A percentile compares a stretch with the other conserved stretches of the same genome.
Conservation (phyloP, 1,139 yeast genomes). For the Candida tunisiensis region DNA sequence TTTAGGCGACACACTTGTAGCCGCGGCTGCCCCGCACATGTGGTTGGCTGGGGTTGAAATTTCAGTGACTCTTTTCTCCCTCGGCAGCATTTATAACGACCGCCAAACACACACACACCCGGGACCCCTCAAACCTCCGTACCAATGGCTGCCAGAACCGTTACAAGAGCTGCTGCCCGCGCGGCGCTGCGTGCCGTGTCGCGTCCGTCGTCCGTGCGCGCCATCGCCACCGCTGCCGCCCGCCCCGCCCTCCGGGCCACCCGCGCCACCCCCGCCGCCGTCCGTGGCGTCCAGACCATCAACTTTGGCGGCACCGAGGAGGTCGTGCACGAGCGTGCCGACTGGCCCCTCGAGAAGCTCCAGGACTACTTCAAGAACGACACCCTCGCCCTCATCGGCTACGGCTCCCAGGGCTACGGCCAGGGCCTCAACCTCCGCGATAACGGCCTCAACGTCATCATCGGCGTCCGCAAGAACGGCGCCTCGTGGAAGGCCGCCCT, state of each 20-base stretch:
- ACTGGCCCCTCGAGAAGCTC: constrained; percentile 98
- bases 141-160: constrained; percentile 14
- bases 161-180: constrained; percentile 14
- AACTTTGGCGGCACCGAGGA: constrained; percentile 84
- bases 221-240: constrained; percentile 5
- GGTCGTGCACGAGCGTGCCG: constrained; percentile 93
- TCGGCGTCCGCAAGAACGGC: constrained; percentile 98
- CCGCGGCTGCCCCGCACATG: too few species aligned
- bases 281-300: constrained; percentile 88
- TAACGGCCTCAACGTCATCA: constrained; percentile 92
- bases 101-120: too few species aligned
- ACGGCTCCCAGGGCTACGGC: constrained; percentile 99
- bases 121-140: too few species aligned
- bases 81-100: too few species aligned
- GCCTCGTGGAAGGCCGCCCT: constrained; percentile 99
- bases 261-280: constrained; percentile 9
- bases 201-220: constrained; percentile 11
- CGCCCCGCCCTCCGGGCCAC: constrained; percentile 8
- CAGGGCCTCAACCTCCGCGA: constrained; percentile 99
- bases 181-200: constrained; percentile 13
- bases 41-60: too few species aligned
- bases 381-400: constrained; percentile 93
- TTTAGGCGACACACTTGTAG: too few species aligned
- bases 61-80: too few species aligned
- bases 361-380: constrained; percentile 95